Evolutionary conservation across 1,284 basidiomycete species (phyloP), one percentile per base, ranked within the genome.

Genomic region (Cutaneotrichosporon sp.): DNA sequence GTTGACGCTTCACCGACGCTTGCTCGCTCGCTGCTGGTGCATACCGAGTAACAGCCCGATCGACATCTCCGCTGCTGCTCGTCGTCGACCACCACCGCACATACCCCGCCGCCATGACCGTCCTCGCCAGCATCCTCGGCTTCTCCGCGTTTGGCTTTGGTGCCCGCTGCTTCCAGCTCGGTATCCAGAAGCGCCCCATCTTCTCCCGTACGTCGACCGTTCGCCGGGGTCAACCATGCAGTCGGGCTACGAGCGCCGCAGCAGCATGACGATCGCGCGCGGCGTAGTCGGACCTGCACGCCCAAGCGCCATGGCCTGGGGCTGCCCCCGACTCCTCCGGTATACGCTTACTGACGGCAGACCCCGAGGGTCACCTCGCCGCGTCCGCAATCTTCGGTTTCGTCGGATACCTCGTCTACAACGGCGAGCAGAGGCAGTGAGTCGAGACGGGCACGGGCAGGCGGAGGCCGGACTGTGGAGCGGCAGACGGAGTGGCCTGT

Each of bases 121-220:
- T 89, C 67, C 74, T 88, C 60, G 77, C 82, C 55, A 87, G 82
- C 70, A 77, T 90, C 62, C 67, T 87, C 68, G 88, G 88, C 45
- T 88, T 88, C 76, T 84, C 86, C 17, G 75, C 81, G 53, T 85
- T 89, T 66, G 88, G 88, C 26, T 82, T 90, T 51, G 83, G 83
- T 17, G 83, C 84, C 14, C 80, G 88, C 59, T 77, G 88, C 57
- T 87, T 87, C 62, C 88, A 90, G 74, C 83, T 90, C 20, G 85
- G 84, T 48, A 84, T 91, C 63, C 86, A 88, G 58, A 70, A 73
- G 62, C 64, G 73, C 41, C 56, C 59, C 39, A 66, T 76, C 54
- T 70, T 72, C 59, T 20, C 41, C 15, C 18, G 49, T 50, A 34
- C 15, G 49, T 50, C 20, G 18, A n/a, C n/a, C n/a, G n/a, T n/a